Evolutionary conservation across 169 alveolate species (phyloP), one percentile per base, ranked within the genome.

Genomic region (Sarcocystis neurona): DNA sequence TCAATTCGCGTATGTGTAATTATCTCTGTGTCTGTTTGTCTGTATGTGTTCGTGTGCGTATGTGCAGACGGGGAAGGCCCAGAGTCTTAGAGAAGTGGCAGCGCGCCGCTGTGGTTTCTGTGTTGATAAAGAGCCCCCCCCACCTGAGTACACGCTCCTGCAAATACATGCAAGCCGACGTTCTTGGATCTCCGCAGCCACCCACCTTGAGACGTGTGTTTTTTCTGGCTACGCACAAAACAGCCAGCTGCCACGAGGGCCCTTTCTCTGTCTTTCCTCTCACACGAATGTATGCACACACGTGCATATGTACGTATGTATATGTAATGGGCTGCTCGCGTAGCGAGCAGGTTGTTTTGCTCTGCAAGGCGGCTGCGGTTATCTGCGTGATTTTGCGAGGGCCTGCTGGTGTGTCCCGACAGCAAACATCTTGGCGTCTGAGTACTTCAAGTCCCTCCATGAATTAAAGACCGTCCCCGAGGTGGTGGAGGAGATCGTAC

Each of bases 391-490:
- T 74, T 27, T n/a, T 74, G 84, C 23, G 23, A 23, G 23, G 47
- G 30, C 50, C 60, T 47, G 89, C 63, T 56, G 84, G 84, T 2
- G 39, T 37, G 41, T 84, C 56, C 60, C 20, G 30, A 5, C 79
- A 30, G 79, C 66, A 48, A 91, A 75, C 34, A 86, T 86, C 60
- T 20, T 90, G 82, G 18, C 79, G 12, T 90, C 93, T 32, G 93
- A 84, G 74, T 90, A 90, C 43, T 90, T 58, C 78, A 90, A 90
- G 91, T 79, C 90, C 32, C 56, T 90, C 30, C 80, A 84, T 44
- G 70, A 60, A 15, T 44, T 82, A 34, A 89, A 82, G 66, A 48
- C 43, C 20, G 87, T 84, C 32, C 48, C 32, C 15, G 93, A 84
- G 37, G 84, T 89, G 30, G 90, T 82, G 27, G 87, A 84, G 39